Base-by-base conservation (phyloP, 2,329 filamentous ascomycete species). In the Pseudogymnoascus sp. region DNA sequence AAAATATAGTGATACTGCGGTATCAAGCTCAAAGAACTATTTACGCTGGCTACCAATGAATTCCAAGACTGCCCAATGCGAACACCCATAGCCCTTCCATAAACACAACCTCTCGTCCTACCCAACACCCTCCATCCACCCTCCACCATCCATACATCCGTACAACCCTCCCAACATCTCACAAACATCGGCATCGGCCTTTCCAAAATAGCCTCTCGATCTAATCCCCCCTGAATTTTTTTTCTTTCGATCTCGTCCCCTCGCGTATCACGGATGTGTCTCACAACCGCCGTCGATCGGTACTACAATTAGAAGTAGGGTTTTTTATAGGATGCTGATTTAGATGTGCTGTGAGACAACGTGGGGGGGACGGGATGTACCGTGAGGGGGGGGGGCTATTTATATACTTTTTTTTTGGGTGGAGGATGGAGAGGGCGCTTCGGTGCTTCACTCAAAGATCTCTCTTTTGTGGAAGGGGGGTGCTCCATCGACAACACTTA, bases 191-290 rank as follows among this genome's bases (percentile, higher is more conserved):
- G 25, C 14, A 30, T 2, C 45, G 8, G 25, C 45, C 23, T 30
- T 9, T 52, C 42, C 7, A 52, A 30, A 52, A 52, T 52, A 16
- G 9, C 42, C 2, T 2, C 19, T 19, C 19, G 19, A 19, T 19
- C 19, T 2, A 45, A 4, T 12, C 3, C 14, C 22, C 42, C 42
- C 19, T 19, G 19, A 19, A 19, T 49, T 23, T 30, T 28, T 28
- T 28, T 28, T 19, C 19, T 19, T 19, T 19, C 19, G 19, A 42
- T 22, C 39, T 23, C 39, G 1, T 6, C 14, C 14, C 11, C 42
- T 52, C 45, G 45, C 45, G 45, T 52, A 52, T 52, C 45, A 52
- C 45, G n/a, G 25, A 12, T 52, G 33, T 52, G 45, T 52, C 45
- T 52, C 45, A 52, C 23, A 30, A 30, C 25, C n/a, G 25, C 25